Base-by-base conservation (phyloP, 345 rosid genomes). In the Zanthoxylum bungeanum region DNA sequence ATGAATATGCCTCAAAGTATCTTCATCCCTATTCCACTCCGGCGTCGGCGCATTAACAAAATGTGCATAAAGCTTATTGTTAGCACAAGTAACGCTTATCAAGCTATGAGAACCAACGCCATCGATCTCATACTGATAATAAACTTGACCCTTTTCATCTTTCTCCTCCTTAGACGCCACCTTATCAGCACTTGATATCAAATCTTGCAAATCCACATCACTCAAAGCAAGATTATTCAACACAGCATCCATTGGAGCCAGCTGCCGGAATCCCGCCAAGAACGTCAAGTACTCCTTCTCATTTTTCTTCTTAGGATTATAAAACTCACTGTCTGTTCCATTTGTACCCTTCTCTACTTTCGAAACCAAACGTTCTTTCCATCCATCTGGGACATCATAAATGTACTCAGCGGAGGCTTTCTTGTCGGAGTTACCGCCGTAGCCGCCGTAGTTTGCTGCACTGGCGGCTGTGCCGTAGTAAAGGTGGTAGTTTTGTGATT, bases 401-500 rank as follows among this genome's bases (percentile, higher is more conserved):
- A 90, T 75, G 76, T 93, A 93, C 84, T 93, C 97, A 2, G 97
- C 97, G n/a, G 97, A 82, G 44, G 91, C 69, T 74, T 90, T 88
- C 80, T 88, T 87, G 89, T 85, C 93, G 34, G 98, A 89, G 72
- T 93, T 93, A 0, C 98, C 97, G 1, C 95, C 98, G 69, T 87
- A 93, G 0, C 97, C 94, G 0, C 97, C 96, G 74, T 93, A 93
- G 79, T 91, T 93, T 37, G 98, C 90, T 33, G 97, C 96, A 76
- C 97, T 93, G 73, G 97, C 96, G 28, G 98, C 97, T 39, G 97
- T 93, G 73, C 96, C 98, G 83, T 91, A 91, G 89, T 91, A 93
- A 61, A 91, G 0, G 56, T 68, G 59, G 87, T 72, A 93, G 24
- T 87, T 11, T 19, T 72, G 27, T 5, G 77, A 40, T 14, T 75